These are phyloP conservation scores for Clonostachys rosea DNA, from an alignment of 2,329 filamentous ascomycete species.

Conservation along the genomic window DNA sequence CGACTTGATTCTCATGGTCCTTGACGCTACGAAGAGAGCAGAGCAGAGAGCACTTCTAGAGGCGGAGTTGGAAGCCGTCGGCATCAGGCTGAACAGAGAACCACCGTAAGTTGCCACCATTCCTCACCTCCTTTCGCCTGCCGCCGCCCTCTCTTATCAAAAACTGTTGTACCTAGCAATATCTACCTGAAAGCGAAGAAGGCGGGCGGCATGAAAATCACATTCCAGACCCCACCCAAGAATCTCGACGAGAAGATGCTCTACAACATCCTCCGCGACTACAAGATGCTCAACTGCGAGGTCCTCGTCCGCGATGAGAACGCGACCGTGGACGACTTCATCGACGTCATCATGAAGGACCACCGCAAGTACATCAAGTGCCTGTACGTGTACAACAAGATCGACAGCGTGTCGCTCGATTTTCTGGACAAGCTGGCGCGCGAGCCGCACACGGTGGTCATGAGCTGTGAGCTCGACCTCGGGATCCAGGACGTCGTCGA, in stretches of 20 bases:
- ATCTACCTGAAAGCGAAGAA: constrained; percentile 97
- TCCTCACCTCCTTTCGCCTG: not conserved
- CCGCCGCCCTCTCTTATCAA: no score
- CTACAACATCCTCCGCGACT: constrained; percentile 94
- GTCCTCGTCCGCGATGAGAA: constrained; percentile 93
- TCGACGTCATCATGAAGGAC: constrained; percentile 99
- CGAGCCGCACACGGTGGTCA: constrained; percentile 91
- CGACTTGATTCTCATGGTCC: constrained; percentile 92
- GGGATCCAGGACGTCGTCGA: constrained; percentile 93
- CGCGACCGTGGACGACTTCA: constrained; percentile 95
- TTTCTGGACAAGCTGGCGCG: constrained; percentile 89
- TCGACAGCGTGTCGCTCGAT: constrained; percentile 89
- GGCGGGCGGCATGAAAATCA: constrained; percentile 98
- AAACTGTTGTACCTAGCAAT: constrained; percentile 53
- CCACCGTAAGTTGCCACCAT: constrained; percentile 61
- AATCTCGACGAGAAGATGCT: constrained; percentile 96
- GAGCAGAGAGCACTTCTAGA: constrained; percentile 89
- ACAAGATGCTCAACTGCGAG: constrained; percentile 98
- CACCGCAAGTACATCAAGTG: constrained; percentile 95
- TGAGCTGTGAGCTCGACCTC: constrained; percentile 94
- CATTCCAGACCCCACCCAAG: constrained; percentile 86
- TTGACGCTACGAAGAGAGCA: constrained; percentile 93
- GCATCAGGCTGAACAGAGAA: constrained; percentile 86
- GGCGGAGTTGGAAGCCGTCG: constrained; percentile 89
- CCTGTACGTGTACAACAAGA: constrained; percentile 99